These are phyloP conservation scores for Colletotrichum agaves DNA, from an alignment of 2,329 filamentous ascomycete species.

Conservation along the genomic window DNA sequence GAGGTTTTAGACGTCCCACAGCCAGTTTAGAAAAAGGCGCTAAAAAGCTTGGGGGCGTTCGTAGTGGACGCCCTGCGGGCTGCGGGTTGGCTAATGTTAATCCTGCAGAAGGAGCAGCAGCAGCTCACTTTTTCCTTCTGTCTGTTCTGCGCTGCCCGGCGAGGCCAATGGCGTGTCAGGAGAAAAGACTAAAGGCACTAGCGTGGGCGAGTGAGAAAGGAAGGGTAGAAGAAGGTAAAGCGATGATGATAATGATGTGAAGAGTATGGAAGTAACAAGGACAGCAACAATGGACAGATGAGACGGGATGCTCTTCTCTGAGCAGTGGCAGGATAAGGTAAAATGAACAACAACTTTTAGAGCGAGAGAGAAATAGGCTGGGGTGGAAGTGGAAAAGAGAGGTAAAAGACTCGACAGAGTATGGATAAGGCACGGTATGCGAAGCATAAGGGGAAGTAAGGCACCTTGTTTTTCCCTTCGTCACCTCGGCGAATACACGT, in stretches of 20 bases:
- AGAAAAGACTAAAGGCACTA: slow-evolving; percentile 24
- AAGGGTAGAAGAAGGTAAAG: neutral
- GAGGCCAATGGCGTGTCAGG: slow-evolving; percentile 32
- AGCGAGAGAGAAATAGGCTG: neutral
- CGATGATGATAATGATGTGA: neutral
- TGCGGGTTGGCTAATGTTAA: slow-evolving; percentile 32
- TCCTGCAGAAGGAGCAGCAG: slow-evolving; percentile 12
- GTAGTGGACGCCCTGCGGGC: slow-evolving; percentile 33
- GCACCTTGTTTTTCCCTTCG: no score
- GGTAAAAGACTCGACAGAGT: neutral
- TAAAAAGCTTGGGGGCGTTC: slow-evolving; percentile 21
- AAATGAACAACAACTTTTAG: no score
- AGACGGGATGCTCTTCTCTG: neutral
- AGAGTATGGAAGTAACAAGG: neutral
- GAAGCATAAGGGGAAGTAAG: slow-evolving; percentile 7
- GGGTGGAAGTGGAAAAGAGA: neutral
- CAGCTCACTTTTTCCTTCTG: neutral
- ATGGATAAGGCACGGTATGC: neutral
- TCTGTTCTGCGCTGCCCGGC: slow-evolving; percentile 10
- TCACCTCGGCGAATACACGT: slow-evolving; percentile 3
- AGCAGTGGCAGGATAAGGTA: neutral
- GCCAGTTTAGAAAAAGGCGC: slow-evolving; percentile 30
- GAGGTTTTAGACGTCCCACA: slow-evolving; percentile 30
- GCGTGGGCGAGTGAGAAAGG: slow-evolving; percentile 8
- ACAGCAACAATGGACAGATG: slow-evolving; percentile 2